Percentiles rank a stretch among this genome's conserved stretches.
These are phyloP conservation scores for Alternaria sp. DNA, from an alignment of 2,329 filamentous ascomycete genomes.

Conservation along the genomic window DNA sequence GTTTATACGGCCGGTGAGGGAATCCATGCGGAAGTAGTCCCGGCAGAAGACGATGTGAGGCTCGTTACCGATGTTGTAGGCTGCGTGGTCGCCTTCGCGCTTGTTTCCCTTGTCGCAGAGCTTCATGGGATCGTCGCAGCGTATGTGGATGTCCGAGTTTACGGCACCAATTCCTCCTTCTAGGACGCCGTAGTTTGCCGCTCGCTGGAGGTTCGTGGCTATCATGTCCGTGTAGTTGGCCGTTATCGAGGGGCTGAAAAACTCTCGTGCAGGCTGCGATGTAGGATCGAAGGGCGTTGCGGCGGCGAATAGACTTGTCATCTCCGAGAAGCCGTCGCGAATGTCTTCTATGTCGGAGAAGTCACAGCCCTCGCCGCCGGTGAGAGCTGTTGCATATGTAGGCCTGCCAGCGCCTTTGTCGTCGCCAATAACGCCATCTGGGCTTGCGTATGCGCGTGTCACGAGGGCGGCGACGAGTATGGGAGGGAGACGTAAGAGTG, in stretches of 20 bases:
- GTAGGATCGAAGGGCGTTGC: conserved; percentile 33
- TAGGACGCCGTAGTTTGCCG: conserved; percentile 39
- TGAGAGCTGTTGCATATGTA: conserved; percentile 35
- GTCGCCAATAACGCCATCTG: conserved; percentile 37
- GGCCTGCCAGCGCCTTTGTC: conserved; percentile 23
- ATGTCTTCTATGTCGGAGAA: conserved; percentile 37
- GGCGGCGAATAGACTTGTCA: conserved; percentile 41
- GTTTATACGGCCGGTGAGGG: conserved; percentile 34
- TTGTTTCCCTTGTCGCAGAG: conserved; percentile 37
- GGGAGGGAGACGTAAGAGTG: conserved; percentile 32
- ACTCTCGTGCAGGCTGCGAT: conserved; percentile 36
- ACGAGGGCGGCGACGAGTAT: conserved; percentile 31
- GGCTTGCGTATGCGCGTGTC: conserved; percentile 32
- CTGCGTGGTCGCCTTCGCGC: conserved; percentile 40
- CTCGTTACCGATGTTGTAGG: conserved; percentile 49
- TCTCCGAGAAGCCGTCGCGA: conserved; percentile 43
- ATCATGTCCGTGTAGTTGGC: conserved; percentile 43
- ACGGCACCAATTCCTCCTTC: conserved; percentile 28
- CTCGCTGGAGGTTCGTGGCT: conserved; percentile 37
- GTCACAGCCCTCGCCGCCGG: conserved; percentile 43
- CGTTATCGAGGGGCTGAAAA: conserved; percentile 36
- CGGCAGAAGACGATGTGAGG: conserved; percentile 47
- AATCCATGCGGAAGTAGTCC: conserved; percentile 39
- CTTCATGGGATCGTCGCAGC: conserved; percentile 45
- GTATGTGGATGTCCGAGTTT: conserved; percentile 44